A percentile compares a stretch with the other conserved stretches of the same genome.
phyloP scores from a whole-genome alignment of 2,329 filamentous ascomycete genomes.

The Capronia americana region DNA sequence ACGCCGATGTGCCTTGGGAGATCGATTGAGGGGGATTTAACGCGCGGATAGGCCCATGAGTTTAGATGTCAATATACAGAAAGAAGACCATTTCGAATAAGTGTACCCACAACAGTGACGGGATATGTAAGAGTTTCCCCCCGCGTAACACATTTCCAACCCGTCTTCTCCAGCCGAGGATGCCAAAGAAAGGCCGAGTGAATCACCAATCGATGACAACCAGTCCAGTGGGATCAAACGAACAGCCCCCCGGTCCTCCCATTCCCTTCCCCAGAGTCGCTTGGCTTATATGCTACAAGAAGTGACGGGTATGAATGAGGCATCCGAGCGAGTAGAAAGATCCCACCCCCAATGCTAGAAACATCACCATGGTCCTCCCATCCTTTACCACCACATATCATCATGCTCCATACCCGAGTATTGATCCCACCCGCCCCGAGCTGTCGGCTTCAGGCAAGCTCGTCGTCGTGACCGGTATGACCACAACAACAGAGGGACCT shows the following conservation, averaged over 20 bases:
- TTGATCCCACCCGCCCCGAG: constrained; percentile 41
- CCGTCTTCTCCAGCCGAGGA: neutral
- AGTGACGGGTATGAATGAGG: too few relatives aligned
- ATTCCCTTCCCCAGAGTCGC: too few relatives aligned
- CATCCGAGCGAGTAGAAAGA: neutral
- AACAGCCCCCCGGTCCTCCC: too few relatives aligned
- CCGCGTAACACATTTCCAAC: too few relatives aligned
- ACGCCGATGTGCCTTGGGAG: constrained; percentile 25
- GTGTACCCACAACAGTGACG: neutral
- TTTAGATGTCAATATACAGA: neutral
- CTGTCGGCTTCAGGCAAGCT: constrained; percentile 37
- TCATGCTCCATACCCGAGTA: constrained; percentile 43
- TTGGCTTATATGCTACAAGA: too few relatives aligned
- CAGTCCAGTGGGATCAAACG: neutral
- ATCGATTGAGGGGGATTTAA: constrained; percentile 3
- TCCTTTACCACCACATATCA: constrained; percentile 41
- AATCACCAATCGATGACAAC: neutral
- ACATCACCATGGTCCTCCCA: neutral
- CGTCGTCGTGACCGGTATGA: constrained; percentile 35
- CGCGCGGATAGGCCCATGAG: neutral
- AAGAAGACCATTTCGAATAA: neutral
- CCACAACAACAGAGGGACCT: too few relatives aligned
- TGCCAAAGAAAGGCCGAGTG: neutral
- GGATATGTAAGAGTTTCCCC: too few relatives aligned
- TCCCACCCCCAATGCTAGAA: neutral